Base-by-base conservation (phyloP, 179 eudicot genomes). In the Dionaea muscipula region DNA sequence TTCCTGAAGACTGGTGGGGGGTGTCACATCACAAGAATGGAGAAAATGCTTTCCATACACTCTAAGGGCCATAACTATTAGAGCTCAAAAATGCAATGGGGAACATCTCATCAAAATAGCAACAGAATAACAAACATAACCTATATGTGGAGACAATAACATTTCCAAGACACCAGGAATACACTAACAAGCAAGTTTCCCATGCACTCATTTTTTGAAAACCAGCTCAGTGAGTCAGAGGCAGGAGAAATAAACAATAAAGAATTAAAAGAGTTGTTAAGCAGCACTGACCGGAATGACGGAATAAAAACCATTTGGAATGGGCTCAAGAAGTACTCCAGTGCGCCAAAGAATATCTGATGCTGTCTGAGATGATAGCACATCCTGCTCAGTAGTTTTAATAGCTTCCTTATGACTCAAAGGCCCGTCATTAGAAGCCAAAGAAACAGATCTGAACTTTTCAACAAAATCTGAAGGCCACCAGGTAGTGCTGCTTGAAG, bases 251-350 rank as follows among this genome's bases (percentile, higher is more conserved):
- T 17, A 43, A 8, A 10, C 9, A 43, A 15, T 19, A 17, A 18
- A 19, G 17, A 17, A 43, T 9, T 3, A 18, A 18, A 18, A 17
- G 47, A 43, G 21, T n/a, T 10, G 19, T 5, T 47, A 24, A 7
- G 26, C 26, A 25, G 28, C 47, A 51, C 96, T 88, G 74, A 91
- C 96, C 57, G 86, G 94, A 61, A 75, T 72, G 73, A 88, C 71
- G 25, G 88, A 91, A 76, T 82, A 91, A 81, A 91, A 91, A 47
- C 98, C 98, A 79, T 91, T 73, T 21, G 96, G 91, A 56, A 91
- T 84, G 24, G 82, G 79, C 65, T 79, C 86, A 62, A 93, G 80
- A 54, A 91, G 88, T 64, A 73, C 72, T 66, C 94, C 94, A 57
- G 93, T 81, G 68, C 70, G 72, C 98, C 96, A 88, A 16, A 91